Evolutionary conservation across 164 flowering plant species (phyloP).

Genomic region (Dillenia suffruticosa): DNA sequence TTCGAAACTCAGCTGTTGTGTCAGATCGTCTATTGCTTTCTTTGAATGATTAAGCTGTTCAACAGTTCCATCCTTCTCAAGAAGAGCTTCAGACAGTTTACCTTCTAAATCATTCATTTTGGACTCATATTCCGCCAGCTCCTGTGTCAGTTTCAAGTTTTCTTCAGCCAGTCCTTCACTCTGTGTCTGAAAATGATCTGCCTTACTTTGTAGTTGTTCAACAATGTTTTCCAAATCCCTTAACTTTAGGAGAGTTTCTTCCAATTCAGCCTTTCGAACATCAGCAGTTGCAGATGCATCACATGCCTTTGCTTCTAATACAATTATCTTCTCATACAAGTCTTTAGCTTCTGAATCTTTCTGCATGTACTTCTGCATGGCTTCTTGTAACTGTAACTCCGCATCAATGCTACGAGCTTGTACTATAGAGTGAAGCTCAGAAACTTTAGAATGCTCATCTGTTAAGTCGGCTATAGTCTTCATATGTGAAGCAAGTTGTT

Average conservation of each 20-base stretch:
- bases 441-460: conserved; percentile 50
- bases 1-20: conserved; percentile 48
- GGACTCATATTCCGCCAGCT: conserved; percentile 47
- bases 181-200: conserved; percentile 40
- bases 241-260: conserved; percentile 44
- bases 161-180: conserved; percentile 55
- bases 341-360: conserved; percentile 54
- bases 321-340: conserved; percentile 46
- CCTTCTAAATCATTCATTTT: conserved; percentile 46
- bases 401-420: conserved; percentile 40
- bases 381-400: conserved; percentile 45
- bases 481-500: conserved; percentile 52
- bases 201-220: conserved; percentile 47
- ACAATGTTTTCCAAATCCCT: conserved; percentile 43
- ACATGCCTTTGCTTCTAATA: conserved; percentile 43
- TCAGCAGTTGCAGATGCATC: conserved; percentile 42
- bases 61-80: conserved; percentile 47
- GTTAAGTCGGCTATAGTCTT: conserved; percentile 50
- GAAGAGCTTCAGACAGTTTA: conserved; percentile 29
- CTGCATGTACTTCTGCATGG: conserved; percentile 28
- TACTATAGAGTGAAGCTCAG: conserved; percentile 39
- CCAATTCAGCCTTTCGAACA: conserved; percentile 49
- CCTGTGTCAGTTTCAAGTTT: conserved; percentile 63
- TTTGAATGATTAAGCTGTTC: conserved; percentile 50
- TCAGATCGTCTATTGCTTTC: conserved; percentile 56